Percentiles rank a stretch among this genome's conserved stretches.
These are phyloP conservation scores for Rubia tinctorum DNA, from an alignment of 305 asterid species.

Conservation along the genomic window DNA sequence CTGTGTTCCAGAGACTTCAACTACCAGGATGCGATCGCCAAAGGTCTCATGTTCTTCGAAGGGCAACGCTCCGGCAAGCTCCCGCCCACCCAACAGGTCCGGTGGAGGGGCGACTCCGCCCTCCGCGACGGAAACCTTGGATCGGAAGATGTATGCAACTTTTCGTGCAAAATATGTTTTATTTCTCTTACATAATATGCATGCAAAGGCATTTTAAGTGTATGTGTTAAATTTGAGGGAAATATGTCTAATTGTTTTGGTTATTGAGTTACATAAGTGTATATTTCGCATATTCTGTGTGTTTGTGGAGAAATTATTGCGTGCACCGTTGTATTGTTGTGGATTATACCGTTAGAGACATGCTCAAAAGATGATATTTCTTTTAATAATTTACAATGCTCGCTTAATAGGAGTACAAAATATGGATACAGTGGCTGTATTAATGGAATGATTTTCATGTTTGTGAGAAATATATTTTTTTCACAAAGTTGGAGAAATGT, in stretches of 20 bases:
- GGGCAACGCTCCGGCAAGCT: constrained; percentile 77
- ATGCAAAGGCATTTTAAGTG: background rate
- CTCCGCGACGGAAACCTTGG: constrained; percentile 44
- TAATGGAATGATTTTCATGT: too few relatives aligned
- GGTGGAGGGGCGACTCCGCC: constrained; percentile 80
- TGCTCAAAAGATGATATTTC: too few relatives aligned
- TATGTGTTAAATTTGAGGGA: background rate
- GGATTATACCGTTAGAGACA: too few relatives aligned
- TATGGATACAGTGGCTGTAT: too few relatives aligned
- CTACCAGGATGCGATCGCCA: constrained; percentile 55
- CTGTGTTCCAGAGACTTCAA: constrained; percentile 12
- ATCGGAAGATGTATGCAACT: constrained; percentile 31
- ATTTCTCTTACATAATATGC: background rate
- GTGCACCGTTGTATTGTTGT: too few relatives aligned
- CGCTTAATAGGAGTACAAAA: too few relatives aligned
- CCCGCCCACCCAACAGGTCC: constrained; percentile 49
- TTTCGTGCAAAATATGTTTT: background rate
- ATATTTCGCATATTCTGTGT: background rate
- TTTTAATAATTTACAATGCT: too few relatives aligned
- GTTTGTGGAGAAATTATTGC: too few relatives aligned
- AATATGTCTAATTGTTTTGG: background rate
- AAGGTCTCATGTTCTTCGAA: constrained; percentile 70
- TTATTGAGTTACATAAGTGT: background rate
- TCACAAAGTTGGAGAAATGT: background rate
- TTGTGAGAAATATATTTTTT: background rate